Evolutionary conservation across 73 alveolate species (phyloP), one percentile per base, ranked within the genome.

Genomic region (Stentor roeselii): DNA sequence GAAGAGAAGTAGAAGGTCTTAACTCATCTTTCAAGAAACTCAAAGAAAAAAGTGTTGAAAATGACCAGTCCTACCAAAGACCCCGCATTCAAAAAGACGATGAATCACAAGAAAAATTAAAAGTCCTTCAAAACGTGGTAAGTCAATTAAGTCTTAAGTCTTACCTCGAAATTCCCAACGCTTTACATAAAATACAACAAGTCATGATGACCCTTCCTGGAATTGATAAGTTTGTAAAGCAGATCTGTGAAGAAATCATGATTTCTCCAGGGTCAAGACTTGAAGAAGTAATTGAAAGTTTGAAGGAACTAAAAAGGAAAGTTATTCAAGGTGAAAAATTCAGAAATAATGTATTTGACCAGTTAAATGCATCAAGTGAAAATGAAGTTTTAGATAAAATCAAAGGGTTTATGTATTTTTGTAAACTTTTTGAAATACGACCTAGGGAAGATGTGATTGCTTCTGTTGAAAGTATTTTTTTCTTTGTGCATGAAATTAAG

Each of bases 401-500:
- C 1, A n/a, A 34, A 14, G 80, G 41, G 21, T 34, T 67, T 15
- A 30, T n/a, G 37, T 32, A 67, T 67, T 67, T 67, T 67, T 67
- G 80, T 34, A 67, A 67, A 67, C 34, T 67, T 14, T 67, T 67
- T 67, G n/a, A 21, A 67, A 34, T 67, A n/a, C 21, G 34, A 2
- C 80, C n/a, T 14, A 2, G 27, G 34, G 80, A 67, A 14, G 41
- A 67, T 21, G 34, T 67, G 21, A 67, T 32, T 27, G 41, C 27
- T 21, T 21, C 80, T 15, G 34, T 67, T 67, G 80, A 67, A 11
- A 67, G 37, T 67, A 32, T 67, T 67, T 67, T 67, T 67, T 21
- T 67, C 41, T 67, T 67, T 32, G 80, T 67, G 2, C 80, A 67
- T 67, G 80, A 67, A 32, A 67, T 67, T n/a, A 67, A 67, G 41